These are phyloP conservation scores for Fagopyrum homotropicum DNA, from an alignment of 148 eudicot species.

Conservation along the genomic window DNA sequence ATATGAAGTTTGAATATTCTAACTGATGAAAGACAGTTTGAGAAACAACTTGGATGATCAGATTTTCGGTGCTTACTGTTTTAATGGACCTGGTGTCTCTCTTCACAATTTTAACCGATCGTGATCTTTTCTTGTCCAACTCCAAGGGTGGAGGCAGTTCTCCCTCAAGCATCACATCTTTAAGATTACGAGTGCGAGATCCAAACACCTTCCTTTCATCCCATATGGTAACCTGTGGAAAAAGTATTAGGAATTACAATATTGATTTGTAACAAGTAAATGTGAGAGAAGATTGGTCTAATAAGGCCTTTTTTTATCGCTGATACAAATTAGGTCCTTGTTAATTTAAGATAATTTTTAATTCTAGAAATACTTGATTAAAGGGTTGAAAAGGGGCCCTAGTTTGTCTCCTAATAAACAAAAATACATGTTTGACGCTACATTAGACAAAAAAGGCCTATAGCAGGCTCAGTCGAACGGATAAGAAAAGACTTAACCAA, in stretches of 20 bases:
- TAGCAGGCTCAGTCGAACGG: too few species aligned
- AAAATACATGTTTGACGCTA: too few species aligned
- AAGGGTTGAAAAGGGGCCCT: too few species aligned
- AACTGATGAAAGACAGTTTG: background rate
- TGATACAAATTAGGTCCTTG: too few species aligned
- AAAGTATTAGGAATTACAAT: background rate
- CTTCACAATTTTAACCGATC: slow-evolving; percentile 71
- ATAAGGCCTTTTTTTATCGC: too few species aligned
- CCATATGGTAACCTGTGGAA: slow-evolving; percentile 74
- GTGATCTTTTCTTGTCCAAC: slow-evolving; percentile 71
- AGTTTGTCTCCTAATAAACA: too few species aligned
- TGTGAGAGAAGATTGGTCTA: too few species aligned
- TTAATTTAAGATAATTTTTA: too few species aligned
- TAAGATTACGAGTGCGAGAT: slow-evolving; percentile 52
- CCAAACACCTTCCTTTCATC: slow-evolving; percentile 94
- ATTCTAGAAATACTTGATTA: too few species aligned
- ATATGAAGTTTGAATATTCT: background rate
- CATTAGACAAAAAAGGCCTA: too few species aligned
- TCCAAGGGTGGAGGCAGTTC: slow-evolving; percentile 76
- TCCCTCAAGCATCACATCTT: slow-evolving; percentile 73
- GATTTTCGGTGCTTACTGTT: slow-evolving; percentile 42
- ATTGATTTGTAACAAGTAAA: background rate
- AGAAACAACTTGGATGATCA: background rate
- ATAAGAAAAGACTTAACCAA: too few species aligned
- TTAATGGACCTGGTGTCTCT: slow-evolving; percentile 84